A percentile compares a stretch with the other conserved stretches of the same genome.
These are phyloP conservation scores for Aspergillus clavatus DNA, from an alignment of 2,329 filamentous ascomycete genomes.

Conservation along the genomic window DNA sequence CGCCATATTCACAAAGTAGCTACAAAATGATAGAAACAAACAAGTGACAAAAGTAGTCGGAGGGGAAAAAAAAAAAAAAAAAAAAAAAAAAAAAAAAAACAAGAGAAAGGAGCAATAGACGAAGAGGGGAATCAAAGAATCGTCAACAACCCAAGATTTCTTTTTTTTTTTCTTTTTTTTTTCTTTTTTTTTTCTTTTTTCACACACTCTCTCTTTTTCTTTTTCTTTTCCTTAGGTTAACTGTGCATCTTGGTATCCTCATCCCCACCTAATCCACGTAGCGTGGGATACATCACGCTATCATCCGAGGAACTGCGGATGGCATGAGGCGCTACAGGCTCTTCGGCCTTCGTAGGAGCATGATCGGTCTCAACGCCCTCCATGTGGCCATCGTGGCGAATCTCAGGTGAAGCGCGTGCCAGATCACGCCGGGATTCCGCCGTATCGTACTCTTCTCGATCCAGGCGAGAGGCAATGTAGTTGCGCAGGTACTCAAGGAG, in stretches of 20 bases:
- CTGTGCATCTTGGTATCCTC: constrained; percentile 35
- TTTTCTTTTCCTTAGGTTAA: too few species aligned
- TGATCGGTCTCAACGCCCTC: constrained; percentile 36
- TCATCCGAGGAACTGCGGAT: constrained; percentile 8
- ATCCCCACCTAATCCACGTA: constrained; percentile 31
- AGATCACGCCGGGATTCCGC: constrained; percentile 6
- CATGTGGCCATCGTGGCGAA: constrained; percentile 20
- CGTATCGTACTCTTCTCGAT: constrained; percentile 47
- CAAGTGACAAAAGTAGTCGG: constrained; percentile 8
- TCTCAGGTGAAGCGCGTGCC: constrained; percentile 15
- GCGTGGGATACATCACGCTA: constrained; percentile 29
- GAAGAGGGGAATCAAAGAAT: background rate
- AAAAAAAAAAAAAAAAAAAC: constrained; percentile 6
- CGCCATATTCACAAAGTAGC: background rate
- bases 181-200: too few species aligned
- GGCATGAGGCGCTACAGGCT: background rate
- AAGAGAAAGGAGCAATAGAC: constrained; percentile 2
- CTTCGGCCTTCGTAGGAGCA: constrained; percentile 42
- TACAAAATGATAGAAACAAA: constrained; percentile 6
- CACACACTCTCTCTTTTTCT: too few species aligned
- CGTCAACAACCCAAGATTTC: too few species aligned
- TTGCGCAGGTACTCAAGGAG: constrained; percentile 57
- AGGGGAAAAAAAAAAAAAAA: constrained; percentile 7
- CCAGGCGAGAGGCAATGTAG: constrained; percentile 53
- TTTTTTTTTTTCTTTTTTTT: too few species aligned